Evolutionary conservation across 345 rosid genomes (phyloP).

Genomic region (Lepidium sativum): DNA sequence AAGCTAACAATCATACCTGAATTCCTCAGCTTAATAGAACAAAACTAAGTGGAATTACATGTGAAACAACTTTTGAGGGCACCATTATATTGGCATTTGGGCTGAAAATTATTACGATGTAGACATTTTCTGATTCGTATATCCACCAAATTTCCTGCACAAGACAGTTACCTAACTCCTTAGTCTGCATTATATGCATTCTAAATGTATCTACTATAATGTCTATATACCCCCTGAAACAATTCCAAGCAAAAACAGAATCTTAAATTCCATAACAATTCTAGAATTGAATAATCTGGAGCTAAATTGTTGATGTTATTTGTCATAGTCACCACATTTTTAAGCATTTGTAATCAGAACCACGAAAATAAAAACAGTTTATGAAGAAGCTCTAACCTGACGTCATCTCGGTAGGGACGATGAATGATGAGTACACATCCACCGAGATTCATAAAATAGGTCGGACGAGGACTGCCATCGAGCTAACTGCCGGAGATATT

Average conservation of each 20-base stretch:
- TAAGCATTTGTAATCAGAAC: neutral
- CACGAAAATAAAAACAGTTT: neutral
- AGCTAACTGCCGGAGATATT: too few relatives aligned
- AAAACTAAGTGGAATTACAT: neutral
- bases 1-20: neutral
- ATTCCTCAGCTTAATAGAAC: neutral
- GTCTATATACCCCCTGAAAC: conserved; percentile 39
- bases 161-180: conserved; percentile 92
- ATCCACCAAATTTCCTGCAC: conserved; percentile 93
- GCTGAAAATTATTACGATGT: conserved; percentile 94
- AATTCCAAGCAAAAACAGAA: neutral
- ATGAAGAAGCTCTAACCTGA: conserved; percentile 46
- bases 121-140: conserved; percentile 98
- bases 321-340: neutral
- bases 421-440: conserved; percentile 90
- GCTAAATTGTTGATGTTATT: too few relatives aligned
- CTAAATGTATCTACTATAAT: conserved; percentile 99
- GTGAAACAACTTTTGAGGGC: conserved; percentile 51
- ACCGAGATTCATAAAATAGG: conserved; percentile 90
- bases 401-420: conserved; percentile 92
- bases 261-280: neutral
- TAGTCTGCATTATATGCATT: conserved; percentile 95
- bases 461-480: too few relatives aligned
- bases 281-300: neutral
- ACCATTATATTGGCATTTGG: conserved; percentile 94